Base-by-base conservation (phyloP, 176 grass and related monocot species). In the Carex myosuroides region DNA sequence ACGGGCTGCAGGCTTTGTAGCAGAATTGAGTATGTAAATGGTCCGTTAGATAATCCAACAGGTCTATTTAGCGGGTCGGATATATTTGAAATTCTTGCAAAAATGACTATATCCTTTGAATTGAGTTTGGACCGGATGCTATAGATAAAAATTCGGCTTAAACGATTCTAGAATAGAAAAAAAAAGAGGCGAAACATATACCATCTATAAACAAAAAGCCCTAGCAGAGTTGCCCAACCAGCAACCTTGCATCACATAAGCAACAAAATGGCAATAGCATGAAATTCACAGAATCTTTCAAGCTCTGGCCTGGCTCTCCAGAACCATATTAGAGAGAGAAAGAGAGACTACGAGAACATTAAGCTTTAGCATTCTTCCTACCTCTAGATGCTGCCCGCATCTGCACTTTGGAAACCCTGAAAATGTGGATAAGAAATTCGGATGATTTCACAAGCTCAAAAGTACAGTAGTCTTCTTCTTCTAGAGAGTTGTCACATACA, bases 391-490 rank as follows among this genome's bases (percentile, higher is more conserved):
- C 82, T 69, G 21, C 81, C 81, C 18, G 82, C 71, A 33, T 87
- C 81, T 66, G 84, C 64, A 42, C 79, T 22, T 87, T 85, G 65
- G 83, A 86, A 44, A 90, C 90, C 63, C 85, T 88, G 86, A 92
- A 92, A 17, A 97, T 50, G 80, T 97, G 88, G 79, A 97, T 87
- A 29, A 79, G 85, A 83, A 97, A 94, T 84, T 92, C 92, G 62
- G 84, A 50, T 0, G 89, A 72, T 72, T 18, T 85, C 33, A 85
- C 79, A 80, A 97, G 90, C 90, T 94, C 88, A 81, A 97, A 97
- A n/a, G 84, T 90, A 79, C 94, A 97, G 67, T 85, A 94, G 83
- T 97, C 94, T 7, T 87, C 88, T 97, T 92, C 90, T 89, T 97
- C 88, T 6, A 97, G 89, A 88, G 80, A 88, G 86, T 97, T 94